These are phyloP conservation scores for Sclerotinia spermophila DNA, from an alignment of 2,329 filamentous ascomycete species.

Conservation along the genomic window DNA sequence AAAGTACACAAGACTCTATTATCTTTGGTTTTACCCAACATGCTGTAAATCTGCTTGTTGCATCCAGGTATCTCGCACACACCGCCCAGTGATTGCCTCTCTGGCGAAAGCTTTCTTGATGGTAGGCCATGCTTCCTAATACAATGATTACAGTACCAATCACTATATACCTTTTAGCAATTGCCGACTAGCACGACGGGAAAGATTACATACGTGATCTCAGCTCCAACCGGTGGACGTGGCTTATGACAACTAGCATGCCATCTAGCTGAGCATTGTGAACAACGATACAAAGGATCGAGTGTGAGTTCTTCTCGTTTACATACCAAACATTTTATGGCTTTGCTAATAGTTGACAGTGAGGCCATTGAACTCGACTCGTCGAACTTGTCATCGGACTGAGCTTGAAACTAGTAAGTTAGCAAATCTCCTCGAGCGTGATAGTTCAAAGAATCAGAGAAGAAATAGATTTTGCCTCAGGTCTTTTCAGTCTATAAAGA, in stretches of 20 bases:
- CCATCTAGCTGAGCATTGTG: conserved; percentile 24
- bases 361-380: conserved; percentile 21
- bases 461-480: conserved; percentile 50
- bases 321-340: conserved; percentile 28
- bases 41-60: conserved; percentile 7
- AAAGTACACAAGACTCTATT: conserved; percentile 3
- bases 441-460: neutral
- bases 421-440: conserved; percentile 17
- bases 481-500: conserved; percentile 67
- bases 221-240: neutral
- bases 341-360: conserved; percentile 13
- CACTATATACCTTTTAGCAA: conserved; percentile 9
- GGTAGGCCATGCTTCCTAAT: conserved; percentile 1
- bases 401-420: conserved; percentile 22
- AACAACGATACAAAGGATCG: conserved; percentile 26
- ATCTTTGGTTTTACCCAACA: neutral
- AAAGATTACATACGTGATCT: neutral
- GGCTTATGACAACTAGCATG: conserved; percentile 26
- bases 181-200: neutral
- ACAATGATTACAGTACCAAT: conserved; percentile 13
- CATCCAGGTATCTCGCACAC: conserved; percentile 13
- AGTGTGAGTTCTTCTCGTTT: conserved; percentile 19
- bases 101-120: neutral
- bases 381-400: conserved; percentile 21
- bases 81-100: neutral